phyloP scores from a whole-genome alignment of 148 eudicot genomes.

The Amaranthus palmeri region DNA sequence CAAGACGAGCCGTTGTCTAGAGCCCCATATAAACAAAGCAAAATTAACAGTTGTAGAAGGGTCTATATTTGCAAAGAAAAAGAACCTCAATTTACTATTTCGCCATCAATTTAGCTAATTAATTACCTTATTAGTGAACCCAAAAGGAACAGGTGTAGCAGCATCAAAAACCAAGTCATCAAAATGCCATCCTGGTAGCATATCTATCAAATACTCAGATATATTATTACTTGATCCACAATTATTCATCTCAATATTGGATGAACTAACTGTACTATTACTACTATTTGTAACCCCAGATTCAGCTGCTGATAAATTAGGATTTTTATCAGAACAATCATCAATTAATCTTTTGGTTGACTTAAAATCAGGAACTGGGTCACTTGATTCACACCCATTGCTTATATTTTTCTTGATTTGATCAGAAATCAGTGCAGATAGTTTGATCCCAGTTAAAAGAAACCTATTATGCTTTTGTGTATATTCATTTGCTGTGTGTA shows the following conservation, averaged over 20 bases:
- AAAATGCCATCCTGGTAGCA: conserved; percentile 78
- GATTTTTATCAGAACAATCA: conserved; percentile 6
- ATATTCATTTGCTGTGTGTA: conserved; percentile 65
- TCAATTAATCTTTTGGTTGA: conserved; percentile 20
- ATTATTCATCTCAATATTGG: conserved; percentile 12
- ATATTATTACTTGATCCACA: conserved; percentile 42
- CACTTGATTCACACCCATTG: conserved; percentile 12
- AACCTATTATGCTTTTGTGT: conserved; percentile 65
- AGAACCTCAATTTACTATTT: too few relatives aligned
- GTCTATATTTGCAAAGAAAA: too few relatives aligned
- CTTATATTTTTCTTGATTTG: not conserved
- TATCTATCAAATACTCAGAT: conserved; percentile 75
- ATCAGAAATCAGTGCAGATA: conserved; percentile 28
- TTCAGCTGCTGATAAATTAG: not conserved
- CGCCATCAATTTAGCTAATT: too few relatives aligned
- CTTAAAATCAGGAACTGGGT: conserved; percentile 36
- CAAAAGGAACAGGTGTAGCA: conserved; percentile 28
- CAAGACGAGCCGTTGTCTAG: too few relatives aligned
- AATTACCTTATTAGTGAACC: conserved; percentile 50
- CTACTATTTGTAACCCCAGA: not conserved
- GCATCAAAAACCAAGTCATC: conserved; percentile 61
- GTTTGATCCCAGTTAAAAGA: conserved; percentile 63
- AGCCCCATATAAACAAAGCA: too few relatives aligned
- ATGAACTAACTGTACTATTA: conserved; percentile 6
- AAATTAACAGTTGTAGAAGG: too few relatives aligned